Evolutionary conservation across 2,329 filamentous ascomycete genomes (phyloP).

Genomic region (Cladophialophora yegresii): DNA sequence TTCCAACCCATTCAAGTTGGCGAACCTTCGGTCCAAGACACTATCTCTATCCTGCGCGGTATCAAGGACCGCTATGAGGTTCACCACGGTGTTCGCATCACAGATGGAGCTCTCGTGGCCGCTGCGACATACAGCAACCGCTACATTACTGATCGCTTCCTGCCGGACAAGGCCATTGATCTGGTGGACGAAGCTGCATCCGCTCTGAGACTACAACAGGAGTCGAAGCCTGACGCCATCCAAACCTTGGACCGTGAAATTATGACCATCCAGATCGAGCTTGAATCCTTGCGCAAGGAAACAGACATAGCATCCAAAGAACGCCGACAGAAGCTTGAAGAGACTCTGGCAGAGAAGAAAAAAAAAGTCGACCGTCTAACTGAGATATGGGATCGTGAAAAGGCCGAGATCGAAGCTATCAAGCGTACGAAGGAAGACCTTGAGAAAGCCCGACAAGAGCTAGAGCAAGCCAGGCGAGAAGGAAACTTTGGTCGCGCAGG

Average conservation of each 20-base stretch:
- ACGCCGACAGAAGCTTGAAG: constrained; percentile 80
- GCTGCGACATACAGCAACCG: constrained; percentile 91
- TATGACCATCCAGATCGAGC: constrained; percentile 95
- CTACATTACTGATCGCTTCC: constrained; percentile 93
- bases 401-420: constrained; percentile 78
- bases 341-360: constrained; percentile 72
- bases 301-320: constrained; percentile 87
- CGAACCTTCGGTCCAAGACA: constrained; percentile 87
- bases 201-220: constrained; percentile 85
- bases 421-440: constrained; percentile 88
- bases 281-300: constrained; percentile 92
- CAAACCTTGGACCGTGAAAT: constrained; percentile 90
- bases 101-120: constrained; percentile 85
- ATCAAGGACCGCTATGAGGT: constrained; percentile 99
- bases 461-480: constrained; percentile 82
- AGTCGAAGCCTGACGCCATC: constrained; percentile 94
- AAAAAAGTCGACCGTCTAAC: constrained; percentile 74
- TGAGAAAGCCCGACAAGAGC: constrained; percentile 78
- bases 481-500: constrained; percentile 90
- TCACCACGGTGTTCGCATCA: constrained; percentile 93
- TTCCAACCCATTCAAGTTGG: constrained; percentile 95
- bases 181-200: constrained; percentile 94
- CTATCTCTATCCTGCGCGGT: constrained; percentile 89
- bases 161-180: constrained; percentile 97
- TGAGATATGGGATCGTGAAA: constrained; percentile 86